phyloP scores from a whole-genome alignment of 2,329 filamentous ascomycete species.

The Aspergillus sergii region DNA sequence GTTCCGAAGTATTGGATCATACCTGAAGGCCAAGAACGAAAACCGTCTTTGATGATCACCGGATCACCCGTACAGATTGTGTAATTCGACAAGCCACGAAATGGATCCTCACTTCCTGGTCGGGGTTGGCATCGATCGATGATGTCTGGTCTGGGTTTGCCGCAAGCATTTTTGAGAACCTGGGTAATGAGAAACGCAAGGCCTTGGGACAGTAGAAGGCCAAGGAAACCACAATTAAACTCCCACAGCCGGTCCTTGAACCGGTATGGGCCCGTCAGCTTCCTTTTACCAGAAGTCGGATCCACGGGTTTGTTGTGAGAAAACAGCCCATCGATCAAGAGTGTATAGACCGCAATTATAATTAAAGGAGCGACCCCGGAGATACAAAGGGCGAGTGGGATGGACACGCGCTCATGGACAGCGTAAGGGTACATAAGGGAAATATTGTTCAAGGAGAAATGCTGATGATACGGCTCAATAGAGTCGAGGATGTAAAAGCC shows the following conservation, averaged over 20 bases:
- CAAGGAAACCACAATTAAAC: constrained; percentile 62
- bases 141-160: constrained; percentile 63
- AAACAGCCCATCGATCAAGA: constrained; percentile 61
- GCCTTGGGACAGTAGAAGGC: constrained; percentile 56
- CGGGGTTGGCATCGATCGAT: constrained; percentile 56
- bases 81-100: constrained; percentile 47
- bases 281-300: constrained; percentile 38
- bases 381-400: constrained; percentile 52
- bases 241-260: constrained; percentile 63
- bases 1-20: constrained; percentile 14
- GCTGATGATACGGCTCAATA: constrained; percentile 59
- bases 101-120: constrained; percentile 37
- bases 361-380: constrained; percentile 52
- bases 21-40: constrained; percentile 61
- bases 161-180: constrained; percentile 60
- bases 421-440: constrained; percentile 62
- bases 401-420: constrained; percentile 57
- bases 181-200: constrained; percentile 61
- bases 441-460: constrained; percentile 59
- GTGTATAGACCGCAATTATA: constrained; percentile 58
- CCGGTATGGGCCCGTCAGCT: constrained; percentile 50
- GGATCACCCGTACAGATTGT: constrained; percentile 56
- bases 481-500: constrained; percentile 57
- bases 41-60: constrained; percentile 59
- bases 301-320: constrained; percentile 50